Percentiles rank a stretch among this genome's conserved stretches.
These are phyloP conservation scores for Leishmania lainsoni DNA, from an alignment of 208 protist species.

Conservation along the genomic window DNA sequence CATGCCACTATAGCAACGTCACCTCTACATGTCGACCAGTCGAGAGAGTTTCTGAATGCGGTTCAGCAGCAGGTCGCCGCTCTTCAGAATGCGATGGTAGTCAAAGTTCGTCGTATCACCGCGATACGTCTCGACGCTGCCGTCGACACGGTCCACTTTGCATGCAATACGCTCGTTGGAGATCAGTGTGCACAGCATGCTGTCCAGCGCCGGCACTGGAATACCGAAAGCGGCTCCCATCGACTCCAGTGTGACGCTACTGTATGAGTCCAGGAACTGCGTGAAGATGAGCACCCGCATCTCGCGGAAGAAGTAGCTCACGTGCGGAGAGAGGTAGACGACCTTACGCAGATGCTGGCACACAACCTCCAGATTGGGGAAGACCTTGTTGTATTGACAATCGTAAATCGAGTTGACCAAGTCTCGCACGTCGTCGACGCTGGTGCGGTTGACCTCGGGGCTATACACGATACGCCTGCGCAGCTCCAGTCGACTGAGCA, in stretches of 20 bases:
- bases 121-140: constrained; percentile 96
- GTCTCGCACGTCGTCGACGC: constrained; percentile 88
- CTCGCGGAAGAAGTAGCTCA: constrained; percentile 97
- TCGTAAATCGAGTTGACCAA: constrained; percentile 95
- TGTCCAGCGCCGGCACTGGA: constrained; percentile 78
- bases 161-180: constrained; percentile 95
- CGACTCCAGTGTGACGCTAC: constrained; percentile 94
- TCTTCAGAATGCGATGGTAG: constrained; percentile 96
- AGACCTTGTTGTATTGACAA: constrained; percentile 95
- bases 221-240: constrained; percentile 98
- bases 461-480: constrained; percentile 91
- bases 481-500: constrained; percentile 89
- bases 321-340: constrained; percentile 93
- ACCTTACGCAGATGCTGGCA: constrained; percentile 91
- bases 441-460: constrained; percentile 91
- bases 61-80: constrained; percentile 98
- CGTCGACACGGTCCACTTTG: constrained; percentile 98
- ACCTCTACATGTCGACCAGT: constrained; percentile 92
- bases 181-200: constrained; percentile 98
- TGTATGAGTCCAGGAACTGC: constrained; percentile 99
- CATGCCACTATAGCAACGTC: background rate
- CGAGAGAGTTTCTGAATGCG: constrained; percentile 98
- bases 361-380: constrained; percentile 90
- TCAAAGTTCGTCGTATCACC: constrained; percentile 96
- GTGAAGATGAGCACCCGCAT: constrained; percentile 96